Evolutionary conservation across 2,329 filamentous ascomycete genomes (phyloP).

Genomic region (Xenoacremonium recifei): DNA sequence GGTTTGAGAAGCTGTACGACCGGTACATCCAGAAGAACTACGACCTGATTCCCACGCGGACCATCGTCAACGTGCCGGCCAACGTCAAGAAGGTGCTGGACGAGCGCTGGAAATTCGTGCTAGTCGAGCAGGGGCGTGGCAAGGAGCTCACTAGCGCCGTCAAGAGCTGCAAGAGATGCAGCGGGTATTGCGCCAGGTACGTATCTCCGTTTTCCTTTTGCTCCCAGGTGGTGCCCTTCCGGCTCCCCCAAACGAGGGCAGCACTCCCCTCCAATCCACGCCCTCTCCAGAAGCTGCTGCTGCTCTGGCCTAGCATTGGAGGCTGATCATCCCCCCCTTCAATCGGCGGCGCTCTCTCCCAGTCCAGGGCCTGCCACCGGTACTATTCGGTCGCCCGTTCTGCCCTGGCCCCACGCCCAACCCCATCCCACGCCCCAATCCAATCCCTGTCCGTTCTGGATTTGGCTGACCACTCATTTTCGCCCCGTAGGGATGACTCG

Average conservation of each 20-base stretch:
- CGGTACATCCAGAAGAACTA: constrained; percentile 98
- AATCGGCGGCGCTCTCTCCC: too few species aligned
- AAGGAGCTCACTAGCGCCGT: constrained; percentile 96
- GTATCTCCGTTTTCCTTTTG: constrained; percentile 28
- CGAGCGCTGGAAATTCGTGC: constrained; percentile 93
- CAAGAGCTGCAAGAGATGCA: constrained; percentile 93
- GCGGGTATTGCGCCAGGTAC: constrained; percentile 86
- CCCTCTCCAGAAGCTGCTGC: too few species aligned
- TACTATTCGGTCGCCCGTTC: too few species aligned
- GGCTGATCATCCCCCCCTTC: too few species aligned
- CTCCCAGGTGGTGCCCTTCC: constrained; percentile 8
- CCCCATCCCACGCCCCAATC: constrained; percentile 18
- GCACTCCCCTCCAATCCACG: constrained; percentile 4
- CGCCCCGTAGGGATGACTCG: constrained; percentile 72
- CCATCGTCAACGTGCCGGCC: constrained; percentile 93
- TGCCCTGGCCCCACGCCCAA: too few species aligned
- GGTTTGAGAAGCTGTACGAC: constrained; percentile 97
- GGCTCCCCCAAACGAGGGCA: constrained; percentile 1
- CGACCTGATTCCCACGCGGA: constrained; percentile 87
- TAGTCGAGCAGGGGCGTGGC: constrained; percentile 88
- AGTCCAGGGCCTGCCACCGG: too few species aligned
- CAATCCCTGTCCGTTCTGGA: too few species aligned
- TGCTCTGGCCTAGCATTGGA: too few species aligned
- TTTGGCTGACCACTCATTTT: constrained; percentile 25
- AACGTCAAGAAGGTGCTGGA: constrained; percentile 95